Conservation (phyloP, 2,329 filamentous ascomycete species). For the Ploettnerulaceae sp. region DNA sequence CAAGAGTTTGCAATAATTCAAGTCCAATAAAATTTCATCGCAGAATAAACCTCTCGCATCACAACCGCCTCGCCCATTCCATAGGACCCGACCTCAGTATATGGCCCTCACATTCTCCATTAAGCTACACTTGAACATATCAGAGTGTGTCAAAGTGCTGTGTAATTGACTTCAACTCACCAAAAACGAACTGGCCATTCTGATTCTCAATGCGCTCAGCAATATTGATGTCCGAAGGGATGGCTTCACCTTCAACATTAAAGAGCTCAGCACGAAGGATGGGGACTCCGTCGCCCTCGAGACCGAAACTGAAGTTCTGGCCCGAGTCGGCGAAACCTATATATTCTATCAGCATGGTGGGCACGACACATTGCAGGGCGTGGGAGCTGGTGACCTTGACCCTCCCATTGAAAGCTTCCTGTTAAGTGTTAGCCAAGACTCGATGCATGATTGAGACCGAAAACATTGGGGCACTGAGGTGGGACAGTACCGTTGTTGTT, state of each 20-base stretch:
- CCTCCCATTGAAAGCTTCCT: conserved; percentile 35
- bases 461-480: not conserved
- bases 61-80: too few species aligned
- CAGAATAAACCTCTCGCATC: too few species aligned
- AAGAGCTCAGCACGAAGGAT: conserved; percentile 38
- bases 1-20: too few species aligned
- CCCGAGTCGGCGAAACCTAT: conserved; percentile 36
- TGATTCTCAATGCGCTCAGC: conserved; percentile 39
- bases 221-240: conserved; percentile 39
- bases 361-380: not conserved
- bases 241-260: conserved; percentile 34
- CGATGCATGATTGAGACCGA: not conserved
- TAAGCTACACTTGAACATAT: too few species aligned
- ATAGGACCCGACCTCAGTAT: too few species aligned
- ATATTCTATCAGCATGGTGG: not conserved
- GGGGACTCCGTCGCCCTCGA: conserved; percentile 40
- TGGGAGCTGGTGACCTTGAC: conserved; percentile 13
- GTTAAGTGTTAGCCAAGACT: not conserved
- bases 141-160: too few species aligned
- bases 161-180: too few species aligned
- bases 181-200: conserved; percentile 38
- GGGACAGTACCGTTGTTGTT: conserved; percentile 44
- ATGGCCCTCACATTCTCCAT: too few species aligned
- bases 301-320: conserved; percentile 35
- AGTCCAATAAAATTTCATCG: too few species aligned